phyloP scores from a whole-genome alignment of 2,329 filamentous ascomycete species.

The Mycosphaerelloides madeirae region DNA sequence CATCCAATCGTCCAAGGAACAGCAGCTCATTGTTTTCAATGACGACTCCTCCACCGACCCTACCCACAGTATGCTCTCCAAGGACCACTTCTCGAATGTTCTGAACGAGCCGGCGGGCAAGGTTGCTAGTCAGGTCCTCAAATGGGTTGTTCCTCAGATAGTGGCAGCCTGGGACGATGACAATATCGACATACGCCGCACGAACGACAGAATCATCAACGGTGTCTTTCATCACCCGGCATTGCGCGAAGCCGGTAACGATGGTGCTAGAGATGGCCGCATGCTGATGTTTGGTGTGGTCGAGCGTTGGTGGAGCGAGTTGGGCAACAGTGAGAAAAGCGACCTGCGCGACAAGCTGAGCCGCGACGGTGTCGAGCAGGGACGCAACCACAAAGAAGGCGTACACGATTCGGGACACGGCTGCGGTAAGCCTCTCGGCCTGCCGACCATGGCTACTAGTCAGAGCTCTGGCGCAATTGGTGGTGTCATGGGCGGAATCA shows the following conservation, averaged over 20 bases:
- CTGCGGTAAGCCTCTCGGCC: slow-evolving; percentile 72
- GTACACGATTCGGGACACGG: slow-evolving; percentile 81
- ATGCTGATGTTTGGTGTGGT: slow-evolving; percentile 73
- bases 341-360: slow-evolving; percentile 71
- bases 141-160: slow-evolving; percentile 81
- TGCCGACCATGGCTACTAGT: slow-evolving; percentile 58
- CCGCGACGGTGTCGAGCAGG: slow-evolving; percentile 68
- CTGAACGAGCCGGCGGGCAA: slow-evolving; percentile 85
- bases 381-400: slow-evolving; percentile 81
- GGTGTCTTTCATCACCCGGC: slow-evolving; percentile 88
- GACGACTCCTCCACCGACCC: slow-evolving; percentile 74
- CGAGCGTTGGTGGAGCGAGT: slow-evolving; percentile 73
- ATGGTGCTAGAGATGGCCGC: slow-evolving; percentile 68
- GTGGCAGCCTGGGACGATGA: slow-evolving; percentile 86
- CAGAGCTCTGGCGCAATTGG: slow-evolving; percentile 43
- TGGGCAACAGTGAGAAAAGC: slow-evolving; percentile 58
- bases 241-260: slow-evolving; percentile 63
- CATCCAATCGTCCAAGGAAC: slow-evolving; percentile 74
- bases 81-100: slow-evolving; percentile 88
- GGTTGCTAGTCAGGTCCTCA: slow-evolving; percentile 70
- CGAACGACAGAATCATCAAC: slow-evolving; percentile 69
- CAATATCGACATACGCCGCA: slow-evolving; percentile 60
- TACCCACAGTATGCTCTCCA: slow-evolving; percentile 92
- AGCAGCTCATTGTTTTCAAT: slow-evolving; percentile 82
- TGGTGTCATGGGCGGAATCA: slow-evolving; percentile 34